phyloP scores from a whole-genome alignment of 2,329 filamentous ascomycete species.

The Fusarium xylarioides region DNA sequence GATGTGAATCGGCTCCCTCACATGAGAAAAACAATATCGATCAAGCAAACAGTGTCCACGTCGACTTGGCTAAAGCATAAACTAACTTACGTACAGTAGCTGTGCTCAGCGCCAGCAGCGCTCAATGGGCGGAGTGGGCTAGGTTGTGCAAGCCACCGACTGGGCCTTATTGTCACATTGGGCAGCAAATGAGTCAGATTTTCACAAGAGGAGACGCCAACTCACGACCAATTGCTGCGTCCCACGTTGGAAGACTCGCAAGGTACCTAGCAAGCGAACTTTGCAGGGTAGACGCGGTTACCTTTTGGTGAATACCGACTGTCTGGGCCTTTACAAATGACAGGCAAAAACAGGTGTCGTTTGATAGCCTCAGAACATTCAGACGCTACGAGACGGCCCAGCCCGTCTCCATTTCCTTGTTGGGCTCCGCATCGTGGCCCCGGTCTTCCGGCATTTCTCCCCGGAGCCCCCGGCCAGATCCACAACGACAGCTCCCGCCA shows the following conservation, averaged over 20 bases:
- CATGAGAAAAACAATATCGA: constrained; percentile 18
- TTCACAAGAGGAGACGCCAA: constrained; percentile 15
- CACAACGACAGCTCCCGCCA: constrained; percentile 22
- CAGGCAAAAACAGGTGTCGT: not conserved
- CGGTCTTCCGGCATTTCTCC: constrained; percentile 18
- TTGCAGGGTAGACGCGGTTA: constrained; percentile 1
- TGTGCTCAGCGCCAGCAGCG: constrained; percentile 10
- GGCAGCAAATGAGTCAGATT: constrained; percentile 40
- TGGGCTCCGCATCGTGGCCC: constrained; percentile 18
- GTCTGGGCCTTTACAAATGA: constrained; percentile 12
- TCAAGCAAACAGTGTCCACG: constrained; percentile 22
- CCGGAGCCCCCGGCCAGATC: constrained; percentile 21
- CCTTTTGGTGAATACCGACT: constrained; percentile 12
- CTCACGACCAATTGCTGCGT: constrained; percentile 33
- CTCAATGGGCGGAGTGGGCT: constrained; percentile 17
- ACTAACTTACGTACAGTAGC: constrained; percentile 21
- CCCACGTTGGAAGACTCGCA: constrained; percentile 35
- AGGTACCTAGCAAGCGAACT: constrained; percentile 5
- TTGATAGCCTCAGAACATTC: constrained; percentile 20
- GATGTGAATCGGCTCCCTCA: constrained; percentile 37
- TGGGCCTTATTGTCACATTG: constrained; percentile 33
- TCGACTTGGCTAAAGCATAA: constrained; percentile 23
- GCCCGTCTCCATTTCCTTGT: constrained; percentile 22
- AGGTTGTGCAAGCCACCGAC: not conserved
- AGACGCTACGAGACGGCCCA: constrained; percentile 28